Base-by-base conservation (phyloP, 192 early-diverging fungal species). In the Geranomyces michiganensis region DNA sequence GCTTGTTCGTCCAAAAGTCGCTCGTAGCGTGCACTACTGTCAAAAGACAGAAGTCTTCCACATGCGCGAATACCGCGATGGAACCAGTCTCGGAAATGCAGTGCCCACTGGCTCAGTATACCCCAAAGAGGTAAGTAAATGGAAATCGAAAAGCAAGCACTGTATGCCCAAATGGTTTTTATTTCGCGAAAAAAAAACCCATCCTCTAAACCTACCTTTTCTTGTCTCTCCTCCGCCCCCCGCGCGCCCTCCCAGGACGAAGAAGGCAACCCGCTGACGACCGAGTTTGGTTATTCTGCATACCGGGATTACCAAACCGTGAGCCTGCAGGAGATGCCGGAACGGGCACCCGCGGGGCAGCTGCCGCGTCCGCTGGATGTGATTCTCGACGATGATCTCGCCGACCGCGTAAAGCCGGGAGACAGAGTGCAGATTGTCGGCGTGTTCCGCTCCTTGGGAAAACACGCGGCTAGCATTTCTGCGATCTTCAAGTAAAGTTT, bases 291-390 rank as follows among this genome's bases (percentile, higher is more conserved):
- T 14, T 88, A 85, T 69, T 93, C 89, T 41, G 83, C 87, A 13
- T 99, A 96, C 79, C 81, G 91, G 33, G 95, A 98, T 79, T 92
- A 92, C 76, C 97, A 99, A 78, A 91, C 88, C 10, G 88, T 97
- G 56, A 92, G 88, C 36, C 86, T 99, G 48, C 97, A 99, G 79
- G 97, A 99, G 83, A 99, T 99, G 96, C 97, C 97, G 0, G 97
- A 99, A 78, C 88, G 96, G 22, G 92, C 96, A 9, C 95, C 95
- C 17, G 90, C 94, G 6, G 96, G 97, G 22, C 90, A 94, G 78
- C 81, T 99, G 69, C 94, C 95, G 32, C 88, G 95, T 3, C 94
- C 94, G 15, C 82, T 98, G 59, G 97, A 99, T 78, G 87, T 99
- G 14, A 88, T 98, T 55, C 79, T 98, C 65, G 95, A 98, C 73